phyloP scores from a whole-genome alignment of 1,139 yeast species.

The Suhomyces ambrosiae region DNA sequence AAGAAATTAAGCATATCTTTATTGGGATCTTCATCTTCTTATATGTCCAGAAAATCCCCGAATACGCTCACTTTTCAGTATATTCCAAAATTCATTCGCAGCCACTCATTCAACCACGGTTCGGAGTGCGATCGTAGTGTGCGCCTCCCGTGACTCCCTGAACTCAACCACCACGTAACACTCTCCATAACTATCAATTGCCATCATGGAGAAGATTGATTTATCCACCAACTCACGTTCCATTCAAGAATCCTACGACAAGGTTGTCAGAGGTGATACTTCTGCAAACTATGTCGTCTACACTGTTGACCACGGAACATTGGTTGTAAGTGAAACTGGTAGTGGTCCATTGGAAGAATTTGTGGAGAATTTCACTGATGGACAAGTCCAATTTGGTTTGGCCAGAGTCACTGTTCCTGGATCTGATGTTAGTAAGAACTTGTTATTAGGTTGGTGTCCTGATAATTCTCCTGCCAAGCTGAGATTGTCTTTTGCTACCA shows the following conservation, averaged over 20 bases:
- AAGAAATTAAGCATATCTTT: no score
- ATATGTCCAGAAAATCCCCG: no score
- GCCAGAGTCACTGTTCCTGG: conserved; percentile 89
- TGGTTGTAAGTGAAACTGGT: conserved; percentile 60
- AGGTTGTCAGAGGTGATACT: conserved; percentile 63
- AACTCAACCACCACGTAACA: neutral
- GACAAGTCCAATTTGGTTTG: conserved; percentile 88
- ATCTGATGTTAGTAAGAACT: conserved; percentile 79
- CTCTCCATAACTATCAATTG: conserved; percentile 4
- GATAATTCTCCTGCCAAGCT: conserved; percentile 79
- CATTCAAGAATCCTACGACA: conserved; percentile 64
- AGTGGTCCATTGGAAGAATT: conserved; percentile 74
- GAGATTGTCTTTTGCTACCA: conserved; percentile 72
- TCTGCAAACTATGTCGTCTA: conserved; percentile 62
- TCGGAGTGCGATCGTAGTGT: no score
- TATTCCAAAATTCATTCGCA: no score
- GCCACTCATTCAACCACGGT: no score
- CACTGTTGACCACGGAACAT: conserved; percentile 59
- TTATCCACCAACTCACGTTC: conserved; percentile 58
- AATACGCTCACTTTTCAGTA: no score
- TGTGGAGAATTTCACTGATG: conserved; percentile 79
- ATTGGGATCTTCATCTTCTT: no score
- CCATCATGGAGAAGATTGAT: conserved; percentile 59
- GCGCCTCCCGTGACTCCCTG: no score
- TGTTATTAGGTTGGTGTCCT: conserved; percentile 93